phyloP scores from a whole-genome alignment of 495 filamentous ascomycete species.

The Penicillium atrosanguineum region DNA sequence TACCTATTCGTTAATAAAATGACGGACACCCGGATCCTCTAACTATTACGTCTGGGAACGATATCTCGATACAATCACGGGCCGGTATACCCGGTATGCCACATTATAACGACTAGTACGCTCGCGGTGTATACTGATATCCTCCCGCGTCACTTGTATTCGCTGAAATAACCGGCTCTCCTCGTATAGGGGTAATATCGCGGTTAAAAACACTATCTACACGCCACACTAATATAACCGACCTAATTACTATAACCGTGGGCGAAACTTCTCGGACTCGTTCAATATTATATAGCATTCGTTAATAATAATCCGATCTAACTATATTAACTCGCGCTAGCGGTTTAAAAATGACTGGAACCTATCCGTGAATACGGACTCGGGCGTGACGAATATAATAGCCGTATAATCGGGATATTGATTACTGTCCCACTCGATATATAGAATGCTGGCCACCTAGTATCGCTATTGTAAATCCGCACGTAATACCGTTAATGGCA shows the following conservation, averaged over 20 bases:
- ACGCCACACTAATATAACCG: not conserved
- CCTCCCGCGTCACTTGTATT: too few species aligned
- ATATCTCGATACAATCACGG: too few species aligned
- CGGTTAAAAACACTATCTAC: too few species aligned
- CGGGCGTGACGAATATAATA: conserved; percentile 22
- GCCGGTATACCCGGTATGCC: too few species aligned
- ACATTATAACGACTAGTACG: too few species aligned
- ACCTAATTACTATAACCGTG: conserved; percentile 11
- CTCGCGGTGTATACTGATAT: too few species aligned
- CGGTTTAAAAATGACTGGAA: conserved; percentile 23
- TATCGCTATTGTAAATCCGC: conserved; percentile 15
- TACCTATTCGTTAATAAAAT: too few species aligned
- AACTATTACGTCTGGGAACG: too few species aligned
- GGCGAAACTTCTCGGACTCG: conserved; percentile 7
- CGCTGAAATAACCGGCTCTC: too few species aligned
- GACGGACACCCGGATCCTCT: too few species aligned
- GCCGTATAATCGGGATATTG: conserved; percentile 7
- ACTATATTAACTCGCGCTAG: conserved; percentile 4
- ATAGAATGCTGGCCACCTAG: conserved; percentile 3
- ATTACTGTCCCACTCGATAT: conserved; percentile 8
- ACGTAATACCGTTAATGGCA: conserved; percentile 14
- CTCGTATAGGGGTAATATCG: too few species aligned
- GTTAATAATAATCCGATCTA: conserved; percentile 22
- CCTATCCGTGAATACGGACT: conserved; percentile 7
- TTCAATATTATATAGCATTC: conserved; percentile 23